Conservation (phyloP, 2,329 filamentous ascomycete genomes). For the Neofusicoccum sp. region DNA sequence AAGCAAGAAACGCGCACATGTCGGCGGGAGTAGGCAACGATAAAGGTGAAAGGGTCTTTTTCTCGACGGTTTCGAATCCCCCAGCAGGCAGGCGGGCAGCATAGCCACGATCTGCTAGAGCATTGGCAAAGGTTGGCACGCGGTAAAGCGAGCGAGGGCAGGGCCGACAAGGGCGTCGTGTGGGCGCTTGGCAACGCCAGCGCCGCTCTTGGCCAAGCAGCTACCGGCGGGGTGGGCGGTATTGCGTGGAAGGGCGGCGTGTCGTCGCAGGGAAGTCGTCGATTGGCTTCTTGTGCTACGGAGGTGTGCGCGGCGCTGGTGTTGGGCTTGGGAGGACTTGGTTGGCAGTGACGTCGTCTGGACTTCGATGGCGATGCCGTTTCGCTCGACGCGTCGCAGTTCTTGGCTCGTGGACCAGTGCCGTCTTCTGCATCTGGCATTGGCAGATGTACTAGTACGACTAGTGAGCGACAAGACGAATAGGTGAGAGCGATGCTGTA, state of each 20-base stretch:
- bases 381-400: not conserved
- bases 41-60: not conserved
- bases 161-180: not conserved
- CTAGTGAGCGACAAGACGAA: too few species aligned
- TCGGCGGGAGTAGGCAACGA: not conserved
- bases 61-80: not conserved
- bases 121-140: not conserved
- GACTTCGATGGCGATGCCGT: not conserved
- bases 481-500: too few species aligned
- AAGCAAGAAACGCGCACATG: not conserved
- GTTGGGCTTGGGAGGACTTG: not conserved
- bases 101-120: not conserved
- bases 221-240: not conserved
- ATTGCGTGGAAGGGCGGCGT: not conserved
- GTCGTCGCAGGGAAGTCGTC: not conserved
- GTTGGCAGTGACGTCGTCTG: not conserved
- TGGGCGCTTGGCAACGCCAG: not conserved
- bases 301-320: not conserved
- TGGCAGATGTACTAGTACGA: too few species aligned
- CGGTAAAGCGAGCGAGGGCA: not conserved
- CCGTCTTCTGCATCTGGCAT: too few species aligned
- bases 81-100: not conserved
- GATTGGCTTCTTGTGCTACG: not conserved
- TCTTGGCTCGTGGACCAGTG: too few species aligned
- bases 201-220: not conserved